Conservation (phyloP, 2,329 filamentous ascomycete species). For the Catunica adiposa region DNA sequence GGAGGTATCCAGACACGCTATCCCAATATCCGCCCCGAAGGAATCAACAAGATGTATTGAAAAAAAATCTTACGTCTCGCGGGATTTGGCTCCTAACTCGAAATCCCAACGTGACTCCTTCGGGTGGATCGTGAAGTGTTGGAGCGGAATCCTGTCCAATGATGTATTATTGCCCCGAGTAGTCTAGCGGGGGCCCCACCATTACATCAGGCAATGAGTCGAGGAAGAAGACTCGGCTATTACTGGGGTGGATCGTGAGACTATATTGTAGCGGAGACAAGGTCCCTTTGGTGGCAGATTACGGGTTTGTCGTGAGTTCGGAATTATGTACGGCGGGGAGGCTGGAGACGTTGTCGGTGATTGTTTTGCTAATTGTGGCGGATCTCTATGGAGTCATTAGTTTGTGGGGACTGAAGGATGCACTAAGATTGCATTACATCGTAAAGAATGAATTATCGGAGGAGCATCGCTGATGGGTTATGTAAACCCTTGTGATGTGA, state of each 20-base stretch:
- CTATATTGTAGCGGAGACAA: background rate
- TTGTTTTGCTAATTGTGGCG: background rate
- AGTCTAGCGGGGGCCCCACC: background rate
- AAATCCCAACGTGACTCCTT: conserved; percentile 6
- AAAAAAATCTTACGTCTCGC: background rate
- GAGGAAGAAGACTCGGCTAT: background rate
- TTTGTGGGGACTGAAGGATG: background rate
- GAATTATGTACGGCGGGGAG: background rate
- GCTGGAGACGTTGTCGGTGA: background rate
- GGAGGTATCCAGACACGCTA: background rate
- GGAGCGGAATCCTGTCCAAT: background rate
- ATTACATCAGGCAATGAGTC: background rate
- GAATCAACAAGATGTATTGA: background rate
- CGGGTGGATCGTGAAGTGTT: background rate
- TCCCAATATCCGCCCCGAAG: background rate
- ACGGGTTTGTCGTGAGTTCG: background rate
- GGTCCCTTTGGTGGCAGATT: background rate
- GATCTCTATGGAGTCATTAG: background rate
- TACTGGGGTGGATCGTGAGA: background rate
- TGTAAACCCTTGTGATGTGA: no score
- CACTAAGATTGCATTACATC: background rate
- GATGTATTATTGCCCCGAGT: background rate
- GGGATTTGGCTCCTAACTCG: background rate
- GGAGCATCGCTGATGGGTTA: no score
- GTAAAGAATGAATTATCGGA: no score